Evolutionary conservation across 768 basidiomycete species (phyloP), one percentile per base, ranked within the genome.

Genomic region (Suillus luteus): DNA sequence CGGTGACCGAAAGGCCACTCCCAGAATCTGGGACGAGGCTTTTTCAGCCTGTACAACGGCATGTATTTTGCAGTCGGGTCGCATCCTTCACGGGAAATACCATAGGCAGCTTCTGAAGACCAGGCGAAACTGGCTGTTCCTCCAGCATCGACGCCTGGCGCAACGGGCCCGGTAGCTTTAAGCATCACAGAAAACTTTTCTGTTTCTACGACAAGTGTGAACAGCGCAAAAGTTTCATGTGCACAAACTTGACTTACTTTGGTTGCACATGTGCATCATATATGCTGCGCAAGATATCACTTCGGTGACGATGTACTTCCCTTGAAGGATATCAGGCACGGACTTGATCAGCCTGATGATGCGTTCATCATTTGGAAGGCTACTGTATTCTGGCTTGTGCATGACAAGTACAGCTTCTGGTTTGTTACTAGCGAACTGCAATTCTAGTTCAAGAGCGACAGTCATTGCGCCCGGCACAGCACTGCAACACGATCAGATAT

Each of bases 361-460:
- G n/a, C 54, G 54, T n/a, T 55, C 54, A 2, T 55, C 35, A 7
- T 19, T 54, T 0, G 75, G 71, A 48, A 75, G 51, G 49, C 8
- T 70, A 1, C 19, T 33, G 12, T 59, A 27, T 15, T 70, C 72
- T 5, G 78, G 76, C 11, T 38, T 61, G 51, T 66, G 64, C 74
- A 79, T 78, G 67, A 77, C 65, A 10, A 79, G 61, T 38, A 78
- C 61, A 35, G 78, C 78, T 7, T 71, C 76, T 1, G 72, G 75
- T 55, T 66, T 72, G 0, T 72, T 69, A 19, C n/a, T 54, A 6
- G 70, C 70, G 63, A 77, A 79, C 41, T 75, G 69, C 75, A 77
- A 79, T 19, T 71, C 68, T 2, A 72, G 72, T 49, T 73, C 73
- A 63, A 80, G 37, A n/a, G 77, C 69, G 0, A 72, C 76, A 10